Evolutionary conservation across 2,329 filamentous ascomycete species (phyloP), one percentile per base, ranked within the genome.

Genomic region (Emericellopsis atlantica): DNA sequence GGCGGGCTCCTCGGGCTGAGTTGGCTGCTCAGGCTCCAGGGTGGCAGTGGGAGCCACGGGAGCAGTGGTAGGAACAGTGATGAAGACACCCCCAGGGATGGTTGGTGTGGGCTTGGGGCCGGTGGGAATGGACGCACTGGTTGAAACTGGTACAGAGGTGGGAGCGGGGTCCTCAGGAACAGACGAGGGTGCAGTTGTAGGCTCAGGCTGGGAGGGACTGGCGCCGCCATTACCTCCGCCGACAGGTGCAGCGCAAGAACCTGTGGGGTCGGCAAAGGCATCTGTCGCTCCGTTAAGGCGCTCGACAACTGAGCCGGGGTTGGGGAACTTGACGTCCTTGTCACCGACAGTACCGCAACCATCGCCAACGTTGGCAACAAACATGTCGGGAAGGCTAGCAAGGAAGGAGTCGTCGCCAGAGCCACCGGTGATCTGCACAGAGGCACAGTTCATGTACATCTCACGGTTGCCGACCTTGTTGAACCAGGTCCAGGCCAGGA

Each of bases 401-500:
- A 81, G 73, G 48, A 74, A 74, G 2, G 66, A 59, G 42, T 76
- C 51, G 35, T 60, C 58, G 40, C 73, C 73, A 0, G 61, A 62
- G 0, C 46, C 48, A 8, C 74, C 74, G 0, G 74, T 75, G 21
- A 96, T 69, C 0, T 69, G 72, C 37, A 94, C 60, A 0, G 85
- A 77, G 0, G 83, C 86, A 51, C 90, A 98, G 72, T 95, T 93
- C 88, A 95, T 94, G 71, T 96, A 95, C 72, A 95, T 87, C 57
- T 96, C 92, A 1, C 89, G 81, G 66, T 95, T 95, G 3, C 92
- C 92, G 9, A 94, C 54, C 44, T 82, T 83, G 68, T 96, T 96
- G 62, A 94, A 78, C 92, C 92, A 96, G 1, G 87, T 87, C 88
- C 89, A 96, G 0, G 86, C 86, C 5, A 96, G 69, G 0, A 80